Base-by-base conservation (phyloP, 305 asterid species). In the Fraxinus sp. region DNA sequence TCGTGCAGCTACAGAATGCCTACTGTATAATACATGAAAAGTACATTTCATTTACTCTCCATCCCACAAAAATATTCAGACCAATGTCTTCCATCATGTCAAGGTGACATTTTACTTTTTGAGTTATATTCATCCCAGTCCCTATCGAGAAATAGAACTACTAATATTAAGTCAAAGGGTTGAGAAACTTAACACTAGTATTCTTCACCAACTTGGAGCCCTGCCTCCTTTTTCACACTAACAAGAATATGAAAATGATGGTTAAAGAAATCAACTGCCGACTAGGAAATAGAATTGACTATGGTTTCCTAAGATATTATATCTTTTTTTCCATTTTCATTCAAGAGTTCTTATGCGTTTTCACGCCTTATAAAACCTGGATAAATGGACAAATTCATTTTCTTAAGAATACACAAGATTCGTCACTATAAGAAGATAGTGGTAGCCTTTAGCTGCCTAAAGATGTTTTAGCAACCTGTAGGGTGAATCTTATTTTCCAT, bases 401-500 rank as follows among this genome's bases (percentile, higher is more conserved):
- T 41, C 49, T 41, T 9, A 7, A 1, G 49, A 41, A 41, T 41
- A 9, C 14, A 41, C 10, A 9, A 41, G 49, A 41, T 41, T 41
- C 16, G 0, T 41, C 16, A 9, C 52, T 41, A 41, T 10, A 10
- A 41, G 3, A 41, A 13, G 52, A 44, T 44, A 10, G 3, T 11
- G 14, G 0, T 44, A 10, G 16, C 52, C 59, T 14, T 49, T 14
- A 46, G 18, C 57, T 55, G 9, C 66, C 66, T n/a, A 0, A 9
- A 4, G 66, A 55, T 6, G 66, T 55, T 52, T 52, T 55, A 18
- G 66, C 11, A 55, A n/a, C 26, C 26, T 14, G 20, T 49, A 55
- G 36, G 24, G 11, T 5, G 44, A 13, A 35, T 32, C 24, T 71
- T 62, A 84, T 76, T 86, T 39, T 13, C 8, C 90, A 3, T 89